Percentiles rank a stretch among this genome's conserved stretches.
phyloP scores from a whole-genome alignment of 208 protist genomes.

The Angomonas ambiguus region DNA sequence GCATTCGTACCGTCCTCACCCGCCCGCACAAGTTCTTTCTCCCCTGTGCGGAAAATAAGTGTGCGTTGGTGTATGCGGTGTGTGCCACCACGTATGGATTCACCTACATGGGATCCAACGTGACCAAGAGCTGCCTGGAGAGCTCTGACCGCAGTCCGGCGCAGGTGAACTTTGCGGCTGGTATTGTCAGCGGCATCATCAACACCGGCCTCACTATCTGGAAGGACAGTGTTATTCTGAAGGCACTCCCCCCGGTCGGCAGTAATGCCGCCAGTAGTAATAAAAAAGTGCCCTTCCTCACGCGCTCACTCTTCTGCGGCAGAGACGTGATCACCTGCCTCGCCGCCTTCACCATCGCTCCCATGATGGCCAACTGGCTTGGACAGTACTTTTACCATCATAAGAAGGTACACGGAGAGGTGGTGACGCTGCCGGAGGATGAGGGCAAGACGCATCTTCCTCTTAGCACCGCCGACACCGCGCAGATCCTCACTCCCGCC shows the following conservation, averaged over 20 bases:
- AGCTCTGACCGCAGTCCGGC: constrained; percentile 40
- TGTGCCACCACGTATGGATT: constrained; percentile 60
- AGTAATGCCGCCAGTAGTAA: constrained; percentile 27
- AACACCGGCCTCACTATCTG: constrained; percentile 77
- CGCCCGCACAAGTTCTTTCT: constrained; percentile 85
- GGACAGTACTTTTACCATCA: constrained; percentile 55
- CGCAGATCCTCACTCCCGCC: constrained; percentile 71
- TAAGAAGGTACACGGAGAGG: constrained; percentile 23
- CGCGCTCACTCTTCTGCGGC: constrained; percentile 65
- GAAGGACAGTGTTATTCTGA: constrained; percentile 82
- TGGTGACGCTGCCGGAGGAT: constrained; percentile 41
- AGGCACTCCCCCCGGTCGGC: constrained; percentile 52
- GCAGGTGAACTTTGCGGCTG: constrained; percentile 53
- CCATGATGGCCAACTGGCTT: constrained; percentile 68
- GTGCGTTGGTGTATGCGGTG: constrained; percentile 59
- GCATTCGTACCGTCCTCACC: constrained; percentile 54
- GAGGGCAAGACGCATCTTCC: constrained; percentile 53
- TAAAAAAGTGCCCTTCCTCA: constrained; percentile 75
- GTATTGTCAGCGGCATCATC: constrained; percentile 55
- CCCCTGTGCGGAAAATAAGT: constrained; percentile 81
- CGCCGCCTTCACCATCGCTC: constrained; percentile 75
- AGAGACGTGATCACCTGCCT: constrained; percentile 78
- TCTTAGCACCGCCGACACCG: constrained; percentile 53
- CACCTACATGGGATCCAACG: constrained; percentile 79
- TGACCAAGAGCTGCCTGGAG: constrained; percentile 79